These are phyloP conservation scores for Suillus sp. DNA, from an alignment of 768 basidiomycete genomes.

Conservation along the genomic window DNA sequence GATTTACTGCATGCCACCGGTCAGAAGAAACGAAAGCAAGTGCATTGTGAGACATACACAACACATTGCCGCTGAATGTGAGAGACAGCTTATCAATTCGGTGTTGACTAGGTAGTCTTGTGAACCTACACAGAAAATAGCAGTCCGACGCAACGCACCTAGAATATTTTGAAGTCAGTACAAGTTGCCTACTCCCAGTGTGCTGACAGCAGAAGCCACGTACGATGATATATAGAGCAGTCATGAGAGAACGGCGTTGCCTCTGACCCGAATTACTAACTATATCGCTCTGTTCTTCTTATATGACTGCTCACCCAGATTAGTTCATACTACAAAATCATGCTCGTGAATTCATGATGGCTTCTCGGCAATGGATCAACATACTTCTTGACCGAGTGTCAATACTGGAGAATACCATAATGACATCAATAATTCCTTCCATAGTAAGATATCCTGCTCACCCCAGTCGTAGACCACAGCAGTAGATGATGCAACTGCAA, in stretches of 20 bases:
- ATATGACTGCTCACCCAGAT: slow-evolving; percentile 1
- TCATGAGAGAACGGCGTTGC: neutral
- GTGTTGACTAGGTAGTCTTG: neutral
- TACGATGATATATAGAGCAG: slow-evolving; percentile 1
- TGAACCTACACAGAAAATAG: neutral
- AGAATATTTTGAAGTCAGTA: neutral
- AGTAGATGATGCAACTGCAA: neutral
- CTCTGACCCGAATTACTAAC: neutral
- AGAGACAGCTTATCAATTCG: neutral
- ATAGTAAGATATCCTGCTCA: neutral
- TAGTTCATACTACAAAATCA: neutral
- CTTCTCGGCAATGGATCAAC: neutral
- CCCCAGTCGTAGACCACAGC: neutral
- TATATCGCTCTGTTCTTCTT: neutral
- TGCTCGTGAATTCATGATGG: neutral
- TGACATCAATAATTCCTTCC: neutral
- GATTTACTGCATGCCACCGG: neutral
- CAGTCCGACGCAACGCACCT: neutral
- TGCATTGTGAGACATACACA: neutral
- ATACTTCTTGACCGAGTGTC: neutral
- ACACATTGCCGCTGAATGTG: neutral
- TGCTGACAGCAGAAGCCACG: neutral
- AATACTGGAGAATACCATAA: neutral
- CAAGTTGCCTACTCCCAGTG: neutral
- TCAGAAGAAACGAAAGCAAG: neutral